Evolutionary conservation across 2,329 filamentous ascomycete species (phyloP).

Genomic region (Pseudogymnoascus sp.): DNA sequence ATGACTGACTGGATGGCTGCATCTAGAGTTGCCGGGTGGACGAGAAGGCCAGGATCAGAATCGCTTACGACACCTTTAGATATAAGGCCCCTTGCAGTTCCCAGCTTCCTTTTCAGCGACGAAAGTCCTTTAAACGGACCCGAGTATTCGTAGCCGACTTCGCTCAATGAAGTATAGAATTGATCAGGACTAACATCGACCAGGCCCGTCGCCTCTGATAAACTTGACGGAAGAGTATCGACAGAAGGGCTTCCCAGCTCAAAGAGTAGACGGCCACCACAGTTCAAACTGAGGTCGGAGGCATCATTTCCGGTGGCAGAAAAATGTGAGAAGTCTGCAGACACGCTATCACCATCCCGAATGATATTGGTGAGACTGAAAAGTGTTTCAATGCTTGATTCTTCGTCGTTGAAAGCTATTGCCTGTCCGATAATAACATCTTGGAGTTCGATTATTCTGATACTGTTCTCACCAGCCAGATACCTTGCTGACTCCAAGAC

Average conservation of each 20-base stretch:
- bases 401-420: conserved; percentile 16
- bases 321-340: conserved; percentile 10
- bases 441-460: conserved; percentile 30
- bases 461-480: conserved; percentile 18
- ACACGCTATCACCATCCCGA: neutral
- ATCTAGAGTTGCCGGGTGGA: conserved; percentile 51
- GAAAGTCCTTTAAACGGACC: conserved; percentile 16
- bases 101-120: conserved; percentile 13
- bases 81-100: conserved; percentile 10
- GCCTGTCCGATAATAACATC: conserved; percentile 17
- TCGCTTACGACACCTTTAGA: neutral
- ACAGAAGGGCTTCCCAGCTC: neutral
- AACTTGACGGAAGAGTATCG: conserved; percentile 5
- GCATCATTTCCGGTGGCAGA: neutral
- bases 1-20: conserved; percentile 48
- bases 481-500: conserved; percentile 34
- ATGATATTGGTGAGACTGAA: conserved; percentile 11
- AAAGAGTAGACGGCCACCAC: neutral
- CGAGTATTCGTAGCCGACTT: conserved; percentile 18
- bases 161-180: conserved; percentile 17
- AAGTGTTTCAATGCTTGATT: conserved; percentile 17
- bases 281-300: neutral
- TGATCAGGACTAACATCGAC: conserved; percentile 14
- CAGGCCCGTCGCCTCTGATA: conserved; percentile 11
- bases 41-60: conserved; percentile 25